A percentile compares a stretch with the other conserved stretches of the same genome.
These are phyloP conservation scores for Phialophora chinensis DNA, from an alignment of 2,329 filamentous ascomycete genomes.

Conservation along the genomic window DNA sequence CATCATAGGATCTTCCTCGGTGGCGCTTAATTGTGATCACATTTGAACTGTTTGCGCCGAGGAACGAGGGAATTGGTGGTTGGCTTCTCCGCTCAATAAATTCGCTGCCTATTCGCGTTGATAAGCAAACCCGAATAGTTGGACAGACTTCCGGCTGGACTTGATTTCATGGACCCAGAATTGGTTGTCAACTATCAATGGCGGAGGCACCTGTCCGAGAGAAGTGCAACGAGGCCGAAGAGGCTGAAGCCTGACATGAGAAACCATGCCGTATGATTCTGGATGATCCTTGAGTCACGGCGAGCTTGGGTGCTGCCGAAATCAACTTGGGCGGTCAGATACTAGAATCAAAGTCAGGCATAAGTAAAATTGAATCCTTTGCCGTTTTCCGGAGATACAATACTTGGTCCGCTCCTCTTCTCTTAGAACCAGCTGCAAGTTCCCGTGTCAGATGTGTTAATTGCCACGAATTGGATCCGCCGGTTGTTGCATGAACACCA, in stretches of 20 bases:
- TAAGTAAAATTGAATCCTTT: neutral
- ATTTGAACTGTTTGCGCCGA: neutral
- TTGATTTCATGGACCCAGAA: neutral
- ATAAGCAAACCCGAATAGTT: neutral
- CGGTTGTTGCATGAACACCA: neutral
- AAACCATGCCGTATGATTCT: neutral
- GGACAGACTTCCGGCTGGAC: neutral
- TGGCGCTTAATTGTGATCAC: conserved; percentile 18
- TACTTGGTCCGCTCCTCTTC: neutral
- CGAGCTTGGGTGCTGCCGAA: neutral
- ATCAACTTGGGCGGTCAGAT: neutral
- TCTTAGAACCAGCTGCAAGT: neutral
- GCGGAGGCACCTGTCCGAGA: neutral
- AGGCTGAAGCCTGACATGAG: neutral
- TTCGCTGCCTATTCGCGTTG: neutral
- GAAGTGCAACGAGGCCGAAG: neutral
- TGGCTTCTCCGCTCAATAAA: neutral
- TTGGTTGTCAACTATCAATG: neutral
- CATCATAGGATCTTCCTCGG: neutral
- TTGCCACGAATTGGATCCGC: neutral
- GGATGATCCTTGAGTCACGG: neutral
- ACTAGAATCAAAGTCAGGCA: neutral
- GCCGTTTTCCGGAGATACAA: neutral
- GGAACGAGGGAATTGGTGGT: neutral
- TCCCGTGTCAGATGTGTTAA: neutral